Evolutionary conservation across 208 protist species (phyloP), one percentile per base, ranked within the genome.

Genomic region (Trypanosoma avium): DNA sequence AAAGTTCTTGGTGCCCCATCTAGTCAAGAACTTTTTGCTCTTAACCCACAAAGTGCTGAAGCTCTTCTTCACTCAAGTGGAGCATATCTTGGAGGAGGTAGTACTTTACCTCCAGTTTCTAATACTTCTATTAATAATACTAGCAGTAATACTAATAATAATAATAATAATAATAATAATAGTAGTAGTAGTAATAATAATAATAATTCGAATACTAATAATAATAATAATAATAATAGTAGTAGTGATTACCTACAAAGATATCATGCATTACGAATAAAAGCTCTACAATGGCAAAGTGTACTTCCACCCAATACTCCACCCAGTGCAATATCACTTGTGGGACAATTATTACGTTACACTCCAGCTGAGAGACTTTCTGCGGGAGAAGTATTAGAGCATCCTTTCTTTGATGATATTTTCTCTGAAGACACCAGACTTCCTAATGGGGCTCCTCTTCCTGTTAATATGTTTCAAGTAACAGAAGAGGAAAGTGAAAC

Each of bases 361-460:
- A 90, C 97, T 36, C 97, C 97, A 43, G 71, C 88, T 36, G 83
- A 98, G 66, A 88, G 98, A n/a, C 79, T 99, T 5, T 98, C 98
- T 5, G 97, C 97, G 5, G 76, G 79, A 36, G 97, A 99, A 79
- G 97, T 98, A 3, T 95, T 99, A 71, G 78, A 93, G 29, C 98
- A 99, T 76, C 77, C 93, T 21, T 99, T 99, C 72, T 99, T 99
- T 63, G 91, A 96, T 50, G 82, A 92, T 9, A 67, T 99, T 3
- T 90, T 95, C 43, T 35, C 79, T 6, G 67, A 94, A 29, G 80
- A 61, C 46, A 59, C 76, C 5, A 65, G 71, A 22, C 65, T 92
- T 58, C 82, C 78, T 3, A 82, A 72, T 30, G 85, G 85, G 0
- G 61, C 52, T 8, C 33, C 77, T n/a, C 66, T 92, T 54, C 79